Percentiles rank a stretch among this genome's conserved stretches.
These are phyloP conservation scores for Lomentospora prolificans DNA, from an alignment of 2,329 filamentous ascomycete genomes.

Conservation along the genomic window DNA sequence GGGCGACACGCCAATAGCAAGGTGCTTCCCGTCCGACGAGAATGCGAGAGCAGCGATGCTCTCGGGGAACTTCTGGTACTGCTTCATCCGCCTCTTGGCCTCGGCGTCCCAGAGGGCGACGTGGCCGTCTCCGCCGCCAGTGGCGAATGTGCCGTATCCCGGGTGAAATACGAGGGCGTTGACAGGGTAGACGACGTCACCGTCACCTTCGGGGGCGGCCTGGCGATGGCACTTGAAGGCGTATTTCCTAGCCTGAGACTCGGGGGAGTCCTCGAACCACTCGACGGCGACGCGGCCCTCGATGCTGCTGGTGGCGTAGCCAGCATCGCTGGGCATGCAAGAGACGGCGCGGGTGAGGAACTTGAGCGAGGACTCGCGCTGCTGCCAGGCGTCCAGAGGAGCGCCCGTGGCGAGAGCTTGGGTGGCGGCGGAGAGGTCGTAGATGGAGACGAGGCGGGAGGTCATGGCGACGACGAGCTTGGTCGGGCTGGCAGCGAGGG, in stretches of 20 bases:
- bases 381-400: conserved; percentile 72
- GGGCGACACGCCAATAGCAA: conserved; percentile 74
- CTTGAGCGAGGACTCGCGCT: conserved; percentile 86
- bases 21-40: conserved; percentile 62
- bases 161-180: conserved; percentile 87
- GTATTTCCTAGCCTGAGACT: conserved; percentile 88
- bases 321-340: conserved; percentile 93
- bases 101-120: conserved; percentile 91
- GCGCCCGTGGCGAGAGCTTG: conserved; percentile 40
- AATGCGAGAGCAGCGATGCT: conserved; percentile 72
- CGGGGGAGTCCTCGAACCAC: conserved; percentile 86
- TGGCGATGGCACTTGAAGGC: conserved; percentile 98
- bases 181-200: conserved; percentile 82
- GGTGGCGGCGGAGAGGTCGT: conserved; percentile 66
- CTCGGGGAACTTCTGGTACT: conserved; percentile 76
- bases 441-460: conserved; percentile 85
- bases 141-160: conserved; percentile 73
- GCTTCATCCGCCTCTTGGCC: conserved; percentile 78
- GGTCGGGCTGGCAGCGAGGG: conserved; percentile 63
- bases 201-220: conserved; percentile 49
- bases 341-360: conserved; percentile 90
- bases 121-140: conserved; percentile 79
- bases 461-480: conserved; percentile 96
- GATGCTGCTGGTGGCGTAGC: conserved; percentile 86
- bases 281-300: conserved; percentile 94